phyloP scores from a whole-genome alignment of 1,284 basidiomycete species.

The Sporisorium scitamineum region DNA sequence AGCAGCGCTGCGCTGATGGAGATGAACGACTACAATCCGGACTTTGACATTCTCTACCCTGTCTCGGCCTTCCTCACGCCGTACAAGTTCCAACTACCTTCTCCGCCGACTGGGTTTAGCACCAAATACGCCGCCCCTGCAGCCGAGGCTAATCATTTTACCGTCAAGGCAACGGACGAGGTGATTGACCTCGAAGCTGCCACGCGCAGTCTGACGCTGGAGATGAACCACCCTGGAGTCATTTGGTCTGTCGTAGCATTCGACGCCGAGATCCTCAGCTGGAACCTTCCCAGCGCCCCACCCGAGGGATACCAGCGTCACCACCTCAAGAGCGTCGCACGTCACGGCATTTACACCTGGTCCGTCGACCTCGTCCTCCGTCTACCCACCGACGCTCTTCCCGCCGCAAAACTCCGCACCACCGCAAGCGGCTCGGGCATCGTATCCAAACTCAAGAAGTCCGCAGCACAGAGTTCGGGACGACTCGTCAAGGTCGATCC shows the following conservation, averaged over 20 bases:
- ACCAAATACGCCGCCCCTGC: constrained; percentile 45
- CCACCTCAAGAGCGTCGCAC: constrained; percentile 89
- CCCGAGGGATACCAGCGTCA: constrained; percentile 77
- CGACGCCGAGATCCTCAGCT: constrained; percentile 87
- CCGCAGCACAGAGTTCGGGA: constrained; percentile 2
- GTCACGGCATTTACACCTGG: constrained; percentile 81
- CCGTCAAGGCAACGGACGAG: constrained; percentile 76
- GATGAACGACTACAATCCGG: constrained; percentile 66
- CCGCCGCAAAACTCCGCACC: constrained; percentile 14
- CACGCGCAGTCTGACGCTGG: constrained; percentile 79
- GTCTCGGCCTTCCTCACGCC: constrained; percentile 78
- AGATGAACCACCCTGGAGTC: constrained; percentile 82
- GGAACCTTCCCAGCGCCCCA: constrained; percentile 75
- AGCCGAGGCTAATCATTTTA: constrained; percentile 71
- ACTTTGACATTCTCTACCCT: constrained; percentile 77
- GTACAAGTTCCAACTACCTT: constrained; percentile 78
- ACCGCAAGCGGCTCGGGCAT: constrained; percentile 1
- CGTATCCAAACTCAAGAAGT: constrained; percentile 18
- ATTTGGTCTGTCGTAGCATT: constrained; percentile 95
- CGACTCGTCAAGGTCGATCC: constrained; percentile 24
- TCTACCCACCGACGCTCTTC: constrained; percentile 64
- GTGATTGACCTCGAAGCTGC: constrained; percentile 74
- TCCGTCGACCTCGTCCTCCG: constrained; percentile 79
- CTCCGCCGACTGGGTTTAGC: constrained; percentile 67
- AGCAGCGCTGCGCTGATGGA: constrained; percentile 61